phyloP scores from a whole-genome alignment of 1,284 basidiomycete genomes.

The Chalciporus sp. region DNA sequence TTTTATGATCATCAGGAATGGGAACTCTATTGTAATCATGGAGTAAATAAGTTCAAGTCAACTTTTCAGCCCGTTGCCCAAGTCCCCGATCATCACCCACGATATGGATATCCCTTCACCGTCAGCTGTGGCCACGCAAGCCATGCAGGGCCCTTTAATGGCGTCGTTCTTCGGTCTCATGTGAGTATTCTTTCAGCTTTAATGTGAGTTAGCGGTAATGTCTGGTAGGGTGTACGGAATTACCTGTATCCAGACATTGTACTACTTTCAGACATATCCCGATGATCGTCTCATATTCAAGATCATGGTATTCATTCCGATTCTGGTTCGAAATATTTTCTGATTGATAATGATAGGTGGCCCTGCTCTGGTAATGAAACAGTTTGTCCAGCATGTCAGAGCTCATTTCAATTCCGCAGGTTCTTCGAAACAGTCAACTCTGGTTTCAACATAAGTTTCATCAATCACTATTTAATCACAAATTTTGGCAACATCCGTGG shows the following conservation, averaged over 20 bases:
- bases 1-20: no score
- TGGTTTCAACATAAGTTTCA: slow-evolving; percentile 1
- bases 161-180: neutral
- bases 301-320: neutral
- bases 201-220: no score
- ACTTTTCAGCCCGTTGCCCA: no score
- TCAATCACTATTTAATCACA: slow-evolving; percentile 11
- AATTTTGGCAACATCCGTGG: neutral
- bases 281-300: neutral
- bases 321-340: no score
- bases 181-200: neutral
- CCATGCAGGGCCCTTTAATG: neutral
- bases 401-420: neutral
- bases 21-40: no score
- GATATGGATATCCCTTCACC: neutral
- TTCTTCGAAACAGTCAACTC: slow-evolving; percentile 10
- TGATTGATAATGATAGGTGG: neutral
- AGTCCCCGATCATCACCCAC: no score
- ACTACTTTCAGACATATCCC: slow-evolving; percentile 11
- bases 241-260: slow-evolving; percentile 11
- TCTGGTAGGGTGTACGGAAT: slow-evolving; percentile 3
- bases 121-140: neutral
- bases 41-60: no score
- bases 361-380: neutral
- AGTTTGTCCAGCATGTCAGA: neutral